Evolutionary conservation across 495 filamentous ascomycete genomes (phyloP), one percentile per base, ranked within the genome.

Genomic region (Pyrenopolyporus hunteri): DNA sequence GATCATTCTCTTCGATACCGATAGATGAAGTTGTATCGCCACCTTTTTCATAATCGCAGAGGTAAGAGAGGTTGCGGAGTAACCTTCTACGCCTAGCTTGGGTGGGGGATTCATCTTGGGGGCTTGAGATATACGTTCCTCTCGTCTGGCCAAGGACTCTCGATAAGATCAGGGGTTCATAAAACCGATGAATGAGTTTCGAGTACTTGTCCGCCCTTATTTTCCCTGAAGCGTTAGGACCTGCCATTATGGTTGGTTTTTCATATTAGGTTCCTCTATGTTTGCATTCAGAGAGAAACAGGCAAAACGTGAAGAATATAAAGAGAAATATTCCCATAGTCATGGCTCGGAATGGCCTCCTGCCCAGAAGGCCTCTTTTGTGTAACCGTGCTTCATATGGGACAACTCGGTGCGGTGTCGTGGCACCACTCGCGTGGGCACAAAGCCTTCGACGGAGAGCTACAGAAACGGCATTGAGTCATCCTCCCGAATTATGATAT

Each of bases 41-140:
- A 6, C 72, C 70, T 39, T 72, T 74, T 0, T 71, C 51, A 39
- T 70, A 70, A 39, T 76, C 73, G 50, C 72, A 73, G 5, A 76
- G 55, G 55, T 72, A 74, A 25, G 68, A 56, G 13, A 76, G 66
- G 31, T 73, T 69, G 25, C 63, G 44, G 23, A 75, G 56, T 33
- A 74, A 69, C 7, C 61, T 45, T 32, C 57, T 52, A 13, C 48
- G 48, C 31, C 17, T 33, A 23, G 8, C 14, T 22, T 52, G 20
- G 2, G 39, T 31, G 40, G 37, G 1, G 39, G 40, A 2, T 26
- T 37, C 31, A 48, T 57, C 42, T 51, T 35, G 25, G n/a, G 36
- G 42, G 3, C 39, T 32, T 5, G 58, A 48, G 2, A 52, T 69
- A 42, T 68, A 66, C 14, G 57, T 44, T 22, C 70, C 73, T 33